phyloP scores from a whole-genome alignment of 2,329 filamentous ascomycete genomes.

The Albophoma yamanashiensis region DNA sequence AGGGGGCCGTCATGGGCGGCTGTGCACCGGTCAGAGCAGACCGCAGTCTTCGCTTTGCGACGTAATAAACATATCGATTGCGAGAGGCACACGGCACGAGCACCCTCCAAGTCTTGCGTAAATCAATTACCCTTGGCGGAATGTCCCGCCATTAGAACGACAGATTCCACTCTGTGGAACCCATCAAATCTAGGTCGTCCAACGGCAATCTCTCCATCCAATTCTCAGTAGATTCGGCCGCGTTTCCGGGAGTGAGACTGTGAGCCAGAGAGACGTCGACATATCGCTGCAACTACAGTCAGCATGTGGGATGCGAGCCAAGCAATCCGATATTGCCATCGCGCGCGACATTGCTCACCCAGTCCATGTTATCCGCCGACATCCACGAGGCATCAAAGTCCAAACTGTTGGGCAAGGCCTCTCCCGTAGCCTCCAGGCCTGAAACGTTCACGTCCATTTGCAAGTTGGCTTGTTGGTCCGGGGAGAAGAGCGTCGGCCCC shows the following conservation, averaged over 20 bases:
- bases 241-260: constrained; percentile 15
- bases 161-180: constrained; percentile 11
- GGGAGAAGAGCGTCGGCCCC: constrained; percentile 10
- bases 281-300: constrained; percentile 13
- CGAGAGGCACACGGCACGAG: neutral
- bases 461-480: constrained; percentile 9
- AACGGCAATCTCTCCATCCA: constrained; percentile 18
- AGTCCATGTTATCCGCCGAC: constrained; percentile 23
- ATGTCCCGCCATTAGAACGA: constrained; percentile 2
- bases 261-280: constrained; percentile 23
- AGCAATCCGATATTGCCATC: neutral
- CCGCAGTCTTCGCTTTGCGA: neutral
- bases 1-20: neutral
- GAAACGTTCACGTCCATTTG: constrained; percentile 2
- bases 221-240: constrained; percentile 14
- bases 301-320: constrained; percentile 1
- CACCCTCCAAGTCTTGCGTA: neutral
- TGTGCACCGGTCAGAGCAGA: neutral
- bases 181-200: constrained; percentile 15
- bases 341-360: constrained; percentile 16
- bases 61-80: neutral
- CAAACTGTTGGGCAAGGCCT: constrained; percentile 7
- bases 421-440: neutral
- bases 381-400: constrained; percentile 27
- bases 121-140: neutral